These are phyloP conservation scores for Zea luxurians DNA, from an alignment of 176 grass and related monocot genomes.

Conservation along the genomic window DNA sequence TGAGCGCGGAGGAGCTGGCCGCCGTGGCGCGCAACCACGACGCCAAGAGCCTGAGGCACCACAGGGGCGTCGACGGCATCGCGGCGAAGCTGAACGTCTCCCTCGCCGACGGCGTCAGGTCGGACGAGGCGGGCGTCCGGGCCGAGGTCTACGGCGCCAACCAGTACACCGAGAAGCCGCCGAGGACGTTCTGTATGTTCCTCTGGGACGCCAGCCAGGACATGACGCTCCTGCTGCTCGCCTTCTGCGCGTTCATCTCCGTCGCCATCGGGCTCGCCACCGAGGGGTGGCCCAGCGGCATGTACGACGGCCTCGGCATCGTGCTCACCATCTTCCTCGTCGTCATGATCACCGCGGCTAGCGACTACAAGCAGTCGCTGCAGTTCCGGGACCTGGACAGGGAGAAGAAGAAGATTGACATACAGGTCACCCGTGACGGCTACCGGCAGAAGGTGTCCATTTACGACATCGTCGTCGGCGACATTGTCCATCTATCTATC, in stretches of 20 bases:
- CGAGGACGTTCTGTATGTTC: conserved; percentile 84
- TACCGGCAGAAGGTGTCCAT: conserved; percentile 90
- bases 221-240: conserved; percentile 79
- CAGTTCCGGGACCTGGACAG: conserved; percentile 89
- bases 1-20: conserved; percentile 78
- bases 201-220: conserved; percentile 94
- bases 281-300: conserved; percentile 74
- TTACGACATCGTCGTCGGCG: conserved; percentile 88
- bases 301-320: conserved; percentile 88
- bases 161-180: conserved; percentile 73
- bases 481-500: conserved; percentile 82
- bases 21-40: conserved; percentile 70
- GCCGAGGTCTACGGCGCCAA: conserved; percentile 71
- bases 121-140: conserved; percentile 54
- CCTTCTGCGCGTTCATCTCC: conserved; percentile 76
- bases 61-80: conserved; percentile 65
- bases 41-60: conserved; percentile 55
- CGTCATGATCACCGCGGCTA: conserved; percentile 75
- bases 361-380: conserved; percentile 95
- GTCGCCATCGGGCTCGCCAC: conserved; percentile 70
- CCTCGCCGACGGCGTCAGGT: conserved; percentile 55
- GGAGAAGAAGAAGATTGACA: conserved; percentile 97
- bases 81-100: conserved; percentile 68
- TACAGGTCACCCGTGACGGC: conserved; percentile 83
- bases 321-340: conserved; percentile 79